A percentile compares a stretch with the other conserved stretches of the same genome.
Conservation (phyloP, 352 stramenopile genomes). For the Blastocystis sp. region DNA sequence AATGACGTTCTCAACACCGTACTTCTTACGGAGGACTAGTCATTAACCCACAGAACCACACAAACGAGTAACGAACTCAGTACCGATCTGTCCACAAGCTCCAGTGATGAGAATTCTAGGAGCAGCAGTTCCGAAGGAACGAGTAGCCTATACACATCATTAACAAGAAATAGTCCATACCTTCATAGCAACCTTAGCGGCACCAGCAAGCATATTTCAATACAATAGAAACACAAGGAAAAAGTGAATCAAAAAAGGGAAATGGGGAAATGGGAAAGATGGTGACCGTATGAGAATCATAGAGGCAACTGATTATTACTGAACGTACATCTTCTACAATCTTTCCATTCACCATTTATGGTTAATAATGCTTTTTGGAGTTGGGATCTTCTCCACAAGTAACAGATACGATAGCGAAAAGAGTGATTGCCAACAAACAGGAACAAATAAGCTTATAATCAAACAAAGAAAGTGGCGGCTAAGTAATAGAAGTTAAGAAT, state of each 20-base stretch:
- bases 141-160: constrained; percentile 15
- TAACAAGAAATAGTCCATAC: neutral
- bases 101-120: constrained; percentile 64
- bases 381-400: too few relatives aligned
- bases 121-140: constrained; percentile 6
- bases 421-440: neutral
- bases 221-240: constrained; percentile 1
- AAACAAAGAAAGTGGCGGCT: neutral
- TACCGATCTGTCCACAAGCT: constrained; percentile 66
- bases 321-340: neutral
- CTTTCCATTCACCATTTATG: too few relatives aligned
- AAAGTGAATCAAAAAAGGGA: neutral
- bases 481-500: neutral
- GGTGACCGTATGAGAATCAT: neutral
- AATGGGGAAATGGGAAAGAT: constrained; percentile 6
- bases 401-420: constrained; percentile 9
- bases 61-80: constrained; percentile 64
- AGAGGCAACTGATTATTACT: neutral
- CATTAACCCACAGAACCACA: neutral
- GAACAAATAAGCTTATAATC: neutral
- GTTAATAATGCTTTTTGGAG: too few relatives aligned
- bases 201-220: constrained; percentile 29
- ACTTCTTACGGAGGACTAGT: constrained; percentile 62
- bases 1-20: constrained; percentile 67
- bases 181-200: neutral